A percentile compares a stretch with the other conserved stretches of the same genome.
Conservation (phyloP, 108 stramenopile genomes). For the Aurantiochytrium sp. region DNA sequence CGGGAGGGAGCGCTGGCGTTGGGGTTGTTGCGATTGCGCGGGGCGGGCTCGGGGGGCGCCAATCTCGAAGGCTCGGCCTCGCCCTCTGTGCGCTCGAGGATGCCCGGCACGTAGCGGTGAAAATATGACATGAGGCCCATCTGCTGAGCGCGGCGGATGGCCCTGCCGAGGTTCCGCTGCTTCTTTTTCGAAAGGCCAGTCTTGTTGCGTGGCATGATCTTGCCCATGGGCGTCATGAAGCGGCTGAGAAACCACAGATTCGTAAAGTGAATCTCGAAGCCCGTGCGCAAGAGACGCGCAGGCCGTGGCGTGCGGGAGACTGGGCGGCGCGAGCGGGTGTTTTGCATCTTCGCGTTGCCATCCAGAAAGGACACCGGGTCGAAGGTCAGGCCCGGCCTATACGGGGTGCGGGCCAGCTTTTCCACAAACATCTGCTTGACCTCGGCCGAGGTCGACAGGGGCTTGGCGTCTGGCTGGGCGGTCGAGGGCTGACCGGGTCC, state of each 20-base stretch:
- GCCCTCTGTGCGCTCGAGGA: conserved; percentile 3
- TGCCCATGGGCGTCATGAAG: conserved; percentile 25
- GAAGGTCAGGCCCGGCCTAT: background rate
- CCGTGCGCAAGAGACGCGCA: background rate
- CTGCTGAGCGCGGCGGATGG: background rate
- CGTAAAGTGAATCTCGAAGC: background rate
- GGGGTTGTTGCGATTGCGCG: too few relatives aligned
- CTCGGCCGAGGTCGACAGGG: background rate
- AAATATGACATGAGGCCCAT: conserved; percentile 18
- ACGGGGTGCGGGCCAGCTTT: background rate
- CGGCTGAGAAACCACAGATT: conserved; percentile 28
- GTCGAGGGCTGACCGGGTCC: background rate
- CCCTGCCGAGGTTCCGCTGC: background rate
- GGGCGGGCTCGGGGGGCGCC: background rate
- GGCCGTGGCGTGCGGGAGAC: background rate
- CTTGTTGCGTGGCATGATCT: conserved; percentile 6
- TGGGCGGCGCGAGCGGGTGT: background rate
- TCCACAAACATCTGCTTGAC: background rate
- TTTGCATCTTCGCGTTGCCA: background rate
- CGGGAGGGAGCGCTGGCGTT: too few relatives aligned
- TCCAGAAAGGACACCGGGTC: background rate
- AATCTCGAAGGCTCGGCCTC: background rate
- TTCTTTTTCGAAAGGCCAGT: background rate
- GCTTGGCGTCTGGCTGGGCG: background rate
- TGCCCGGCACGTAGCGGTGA: conserved; percentile 16